Conservation (phyloP, 176 grass and related monocot species). For the Puya raimondii region DNA sequence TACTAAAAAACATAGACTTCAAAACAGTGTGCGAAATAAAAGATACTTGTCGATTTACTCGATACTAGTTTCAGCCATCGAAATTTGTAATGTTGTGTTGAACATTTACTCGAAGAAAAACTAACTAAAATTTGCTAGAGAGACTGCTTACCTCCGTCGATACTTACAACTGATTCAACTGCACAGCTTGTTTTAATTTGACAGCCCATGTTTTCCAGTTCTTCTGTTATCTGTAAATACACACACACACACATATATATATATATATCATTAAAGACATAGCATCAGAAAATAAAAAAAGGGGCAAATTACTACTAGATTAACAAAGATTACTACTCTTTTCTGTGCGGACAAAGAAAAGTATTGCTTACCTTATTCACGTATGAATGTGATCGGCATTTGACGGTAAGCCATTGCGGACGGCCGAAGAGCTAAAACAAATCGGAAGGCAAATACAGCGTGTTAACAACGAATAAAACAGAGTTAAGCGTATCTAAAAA, state of each 20-base stretch:
- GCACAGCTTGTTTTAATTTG: constrained; percentile 58
- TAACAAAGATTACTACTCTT: neutral
- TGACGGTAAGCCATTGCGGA: constrained; percentile 84
- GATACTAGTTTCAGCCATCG: too few species aligned
- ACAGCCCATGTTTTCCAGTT: constrained; percentile 56
- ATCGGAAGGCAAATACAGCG: neutral
- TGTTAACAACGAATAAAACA: neutral
- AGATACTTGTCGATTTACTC: too few species aligned
- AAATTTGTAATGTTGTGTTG: neutral
- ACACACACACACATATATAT: too few species aligned
- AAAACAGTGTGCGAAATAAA: too few species aligned
- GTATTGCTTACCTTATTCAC: constrained; percentile 41
- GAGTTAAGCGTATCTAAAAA: neutral
- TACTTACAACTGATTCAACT: constrained; percentile 44
- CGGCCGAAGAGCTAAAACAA: constrained; percentile 72
- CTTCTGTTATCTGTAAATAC: constrained; percentile 43
- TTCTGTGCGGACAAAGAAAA: neutral
- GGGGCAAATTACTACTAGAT: neutral
- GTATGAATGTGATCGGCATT: constrained; percentile 60
- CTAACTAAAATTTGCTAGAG: neutral
- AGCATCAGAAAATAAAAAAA: neutral
- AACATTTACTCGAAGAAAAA: neutral
- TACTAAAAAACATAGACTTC: too few species aligned
- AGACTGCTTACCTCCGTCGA: constrained; percentile 31
- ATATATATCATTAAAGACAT: neutral